Evolutionary conservation across 2,329 filamentous ascomycete genomes (phyloP).

Genomic region (Penicillium occitanis): DNA sequence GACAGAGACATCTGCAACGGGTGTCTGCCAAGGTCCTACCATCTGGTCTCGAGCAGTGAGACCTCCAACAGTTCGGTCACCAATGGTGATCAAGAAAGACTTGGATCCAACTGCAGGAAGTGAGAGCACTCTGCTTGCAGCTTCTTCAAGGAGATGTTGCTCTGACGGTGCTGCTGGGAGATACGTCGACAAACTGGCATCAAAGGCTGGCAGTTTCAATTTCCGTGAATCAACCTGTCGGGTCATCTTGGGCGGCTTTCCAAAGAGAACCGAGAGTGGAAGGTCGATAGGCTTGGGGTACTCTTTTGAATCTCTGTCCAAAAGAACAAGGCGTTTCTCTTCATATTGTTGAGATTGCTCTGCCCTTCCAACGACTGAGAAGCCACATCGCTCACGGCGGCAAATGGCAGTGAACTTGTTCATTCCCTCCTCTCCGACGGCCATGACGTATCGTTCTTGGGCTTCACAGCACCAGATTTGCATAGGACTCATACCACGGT

Average conservation of each 20-base stretch:
- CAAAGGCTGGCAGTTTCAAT: conserved; percentile 67
- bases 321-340: conserved; percentile 72
- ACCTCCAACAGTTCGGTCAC: conserved; percentile 86
- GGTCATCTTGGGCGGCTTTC: conserved; percentile 79
- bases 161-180: conserved; percentile 56
- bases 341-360: conserved; percentile 60
- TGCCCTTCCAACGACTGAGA: conserved; percentile 84
- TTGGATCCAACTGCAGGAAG: conserved; percentile 94
- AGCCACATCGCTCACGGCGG: conserved; percentile 84
- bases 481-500: conserved; percentile 88
- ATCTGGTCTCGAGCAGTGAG: conserved; percentile 88
- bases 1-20: conserved; percentile 90
- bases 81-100: conserved; percentile 95
- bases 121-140: conserved; percentile 76
- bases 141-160: conserved; percentile 60
- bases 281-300: conserved; percentile 81
- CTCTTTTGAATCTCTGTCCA: conserved; percentile 73
- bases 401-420: conserved; percentile 69
- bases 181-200: conserved; percentile 69
- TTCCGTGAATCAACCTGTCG: conserved; percentile 70
- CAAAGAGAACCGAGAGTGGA: conserved; percentile 85
- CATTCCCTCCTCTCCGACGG: conserved; percentile 77
- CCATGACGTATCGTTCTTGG: conserved; percentile 92
- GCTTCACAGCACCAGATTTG: conserved; percentile 99
- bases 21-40: conserved; percentile 94